A percentile compares a stretch with the other conserved stretches of the same genome.
phyloP scores from a whole-genome alignment of 2,329 filamentous ascomycete species.

The Fusarium brevicatenulatum region DNA sequence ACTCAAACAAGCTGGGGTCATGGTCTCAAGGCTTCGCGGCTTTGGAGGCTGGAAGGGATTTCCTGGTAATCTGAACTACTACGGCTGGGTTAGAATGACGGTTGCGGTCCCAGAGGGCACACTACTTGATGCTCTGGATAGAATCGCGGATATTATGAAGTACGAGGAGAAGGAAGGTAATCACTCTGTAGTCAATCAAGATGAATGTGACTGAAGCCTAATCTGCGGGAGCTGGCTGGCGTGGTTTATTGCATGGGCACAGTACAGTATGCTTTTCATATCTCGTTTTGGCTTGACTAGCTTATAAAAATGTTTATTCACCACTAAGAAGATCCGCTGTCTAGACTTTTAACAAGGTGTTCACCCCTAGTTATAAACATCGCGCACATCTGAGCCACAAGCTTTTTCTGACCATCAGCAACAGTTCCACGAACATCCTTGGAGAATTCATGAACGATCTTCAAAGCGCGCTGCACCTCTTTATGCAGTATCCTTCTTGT shows the following conservation, averaged over 20 bases:
- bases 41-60: not conserved
- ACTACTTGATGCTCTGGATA: not conserved
- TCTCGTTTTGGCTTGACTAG: not conserved
- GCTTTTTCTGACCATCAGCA: not conserved
- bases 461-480: not conserved
- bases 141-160: not conserved
- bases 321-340: not conserved
- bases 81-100: not conserved
- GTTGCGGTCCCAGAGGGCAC: not conserved
- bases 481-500: not conserved
- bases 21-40: not conserved
- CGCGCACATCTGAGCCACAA: not conserved
- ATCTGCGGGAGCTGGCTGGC: fast-evolving
- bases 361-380: not conserved
- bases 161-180: not conserved
- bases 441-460: not conserved
- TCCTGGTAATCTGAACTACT: not conserved
- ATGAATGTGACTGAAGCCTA: not conserved
- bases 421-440: not conserved
- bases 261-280: not conserved
- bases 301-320: fast-evolving
- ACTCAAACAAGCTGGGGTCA: not conserved
- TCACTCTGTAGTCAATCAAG: too few species aligned
- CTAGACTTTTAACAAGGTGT: not conserved
- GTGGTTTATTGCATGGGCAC: fast-evolving